phyloP scores from a whole-genome alignment of 169 alveolate genomes.

The Plasmodium inui region DNA sequence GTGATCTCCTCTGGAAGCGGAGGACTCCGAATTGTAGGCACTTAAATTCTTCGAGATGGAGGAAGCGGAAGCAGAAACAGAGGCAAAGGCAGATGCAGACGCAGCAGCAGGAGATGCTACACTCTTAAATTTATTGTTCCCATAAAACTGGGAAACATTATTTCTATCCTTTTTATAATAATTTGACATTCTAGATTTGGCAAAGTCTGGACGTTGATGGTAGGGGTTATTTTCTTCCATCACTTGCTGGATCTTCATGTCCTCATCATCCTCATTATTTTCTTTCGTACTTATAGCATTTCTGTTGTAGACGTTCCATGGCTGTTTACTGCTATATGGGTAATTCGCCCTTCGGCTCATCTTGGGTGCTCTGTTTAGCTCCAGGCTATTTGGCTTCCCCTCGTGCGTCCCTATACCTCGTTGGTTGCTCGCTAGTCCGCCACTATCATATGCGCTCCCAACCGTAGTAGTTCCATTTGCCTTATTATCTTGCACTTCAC shows the following conservation, averaged over 20 bases:
- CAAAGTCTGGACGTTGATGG: background rate
- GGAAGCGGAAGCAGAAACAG: background rate
- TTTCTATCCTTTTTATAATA: slow-evolving; percentile 52
- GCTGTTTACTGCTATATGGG: slow-evolving; percentile 7
- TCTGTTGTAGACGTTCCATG: slow-evolving; percentile 72
- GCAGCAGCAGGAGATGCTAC: background rate
- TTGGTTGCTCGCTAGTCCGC: background rate
- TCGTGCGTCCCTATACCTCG: background rate
- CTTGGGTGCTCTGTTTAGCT: background rate
- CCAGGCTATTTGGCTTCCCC: background rate
- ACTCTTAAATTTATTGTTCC: slow-evolving; percentile 23
- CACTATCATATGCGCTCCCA: background rate
- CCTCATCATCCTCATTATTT: slow-evolving; percentile 36
- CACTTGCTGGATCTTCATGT: slow-evolving; percentile 48
- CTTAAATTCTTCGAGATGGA: background rate
- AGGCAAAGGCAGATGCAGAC: no score
- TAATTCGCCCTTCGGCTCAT: background rate
- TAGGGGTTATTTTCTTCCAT: slow-evolving; percentile 60
- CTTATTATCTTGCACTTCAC: background rate
- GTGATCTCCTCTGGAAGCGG: background rate
- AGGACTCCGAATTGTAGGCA: background rate
- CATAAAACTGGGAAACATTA: background rate
- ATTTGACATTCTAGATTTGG: slow-evolving; percentile 9
- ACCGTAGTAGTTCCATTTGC: background rate
- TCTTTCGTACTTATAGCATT: slow-evolving; percentile 6